Conservation (phyloP, 805 yeast species). For the Nadsonia fulvescens region DNA sequence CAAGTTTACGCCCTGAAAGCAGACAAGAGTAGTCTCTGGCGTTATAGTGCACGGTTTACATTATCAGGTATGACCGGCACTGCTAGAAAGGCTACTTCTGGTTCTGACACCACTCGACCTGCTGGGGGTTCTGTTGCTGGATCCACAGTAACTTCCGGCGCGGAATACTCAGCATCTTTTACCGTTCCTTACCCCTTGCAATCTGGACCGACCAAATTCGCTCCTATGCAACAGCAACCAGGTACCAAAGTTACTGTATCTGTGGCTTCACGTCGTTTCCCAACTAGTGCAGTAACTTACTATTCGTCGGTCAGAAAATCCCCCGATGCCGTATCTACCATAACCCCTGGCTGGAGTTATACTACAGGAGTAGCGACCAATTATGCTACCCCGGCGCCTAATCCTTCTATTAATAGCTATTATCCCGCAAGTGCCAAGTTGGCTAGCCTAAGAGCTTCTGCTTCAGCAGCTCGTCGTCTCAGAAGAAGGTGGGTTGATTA, state of each 20-base stretch:
- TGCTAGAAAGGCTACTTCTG: conserved; percentile 17
- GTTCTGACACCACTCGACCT: conserved; percentile 26
- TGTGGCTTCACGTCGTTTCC: conserved; percentile 33
- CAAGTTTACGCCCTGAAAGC: conserved; percentile 40
- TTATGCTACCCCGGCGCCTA: conserved; percentile 35
- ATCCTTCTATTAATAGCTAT: conserved; percentile 10
- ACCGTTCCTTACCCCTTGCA: conserved; percentile 58
- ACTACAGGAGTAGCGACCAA: conserved; percentile 44
- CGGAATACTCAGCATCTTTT: conserved; percentile 33
- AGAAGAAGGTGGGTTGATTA: too few species aligned
- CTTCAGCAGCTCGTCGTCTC: too few species aligned
- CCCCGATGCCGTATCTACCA: conserved; percentile 40
- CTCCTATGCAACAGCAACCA: conserved; percentile 92
- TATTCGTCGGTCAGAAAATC: conserved; percentile 29
- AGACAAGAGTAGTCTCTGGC: conserved; percentile 33
- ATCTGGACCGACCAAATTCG: conserved; percentile 61
- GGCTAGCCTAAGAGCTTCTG: too few species aligned
- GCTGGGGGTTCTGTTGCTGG: conserved; percentile 24
- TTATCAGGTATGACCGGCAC: conserved; percentile 61
- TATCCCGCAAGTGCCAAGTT: too few species aligned
- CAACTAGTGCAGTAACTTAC: conserved; percentile 51
- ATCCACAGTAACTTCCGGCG: conserved; percentile 23
- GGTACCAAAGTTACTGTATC: conserved; percentile 42
- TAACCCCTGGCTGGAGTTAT: conserved; percentile 76
- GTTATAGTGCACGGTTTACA: conserved; percentile 48